A percentile compares a stretch with the other conserved stretches of the same genome.
Evolutionary conservation across 768 basidiomycete species (phyloP).

Genomic region (Podaxis sp.): DNA sequence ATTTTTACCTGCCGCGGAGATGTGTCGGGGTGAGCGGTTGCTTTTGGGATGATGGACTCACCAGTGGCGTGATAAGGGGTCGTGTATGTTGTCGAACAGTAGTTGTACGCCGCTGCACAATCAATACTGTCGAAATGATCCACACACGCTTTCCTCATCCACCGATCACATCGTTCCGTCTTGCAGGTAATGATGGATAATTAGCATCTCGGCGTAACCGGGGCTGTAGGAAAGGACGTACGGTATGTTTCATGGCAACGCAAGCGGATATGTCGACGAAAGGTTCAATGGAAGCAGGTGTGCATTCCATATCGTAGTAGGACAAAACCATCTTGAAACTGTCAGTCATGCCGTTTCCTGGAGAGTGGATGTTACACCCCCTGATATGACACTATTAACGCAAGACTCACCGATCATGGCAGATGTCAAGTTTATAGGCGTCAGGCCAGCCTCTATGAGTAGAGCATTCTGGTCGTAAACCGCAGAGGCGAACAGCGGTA

Average conservation of each 20-base stretch:
- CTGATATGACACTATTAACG: background rate
- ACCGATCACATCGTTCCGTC: conserved; percentile 65
- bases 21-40: background rate
- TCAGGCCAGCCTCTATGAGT: conserved; percentile 52
- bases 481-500: conserved; percentile 74
- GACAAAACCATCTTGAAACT: conserved; percentile 42
- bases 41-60: conserved; percentile 22
- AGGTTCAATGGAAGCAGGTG: conserved; percentile 46
- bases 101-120: conserved; percentile 60
- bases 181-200: conserved; percentile 21
- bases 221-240: conserved; percentile 26
- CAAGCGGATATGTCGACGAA: conserved; percentile 48
- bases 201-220: background rate
- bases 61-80: conserved; percentile 40
- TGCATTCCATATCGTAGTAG: conserved; percentile 55
- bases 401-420: conserved; percentile 60
- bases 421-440: conserved; percentile 63
- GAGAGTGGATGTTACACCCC: background rate
- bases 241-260: conserved; percentile 60
- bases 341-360: conserved; percentile 67
- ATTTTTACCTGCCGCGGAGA: conserved; percentile 37
- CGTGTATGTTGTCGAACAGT: conserved; percentile 57
- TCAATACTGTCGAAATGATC: conserved; percentile 63
- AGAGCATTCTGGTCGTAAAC: conserved; percentile 71
- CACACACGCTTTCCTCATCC: conserved; percentile 55